Conservation (phyloP, 2,329 filamentous ascomycete genomes). For the Curvularia spicifera region DNA sequence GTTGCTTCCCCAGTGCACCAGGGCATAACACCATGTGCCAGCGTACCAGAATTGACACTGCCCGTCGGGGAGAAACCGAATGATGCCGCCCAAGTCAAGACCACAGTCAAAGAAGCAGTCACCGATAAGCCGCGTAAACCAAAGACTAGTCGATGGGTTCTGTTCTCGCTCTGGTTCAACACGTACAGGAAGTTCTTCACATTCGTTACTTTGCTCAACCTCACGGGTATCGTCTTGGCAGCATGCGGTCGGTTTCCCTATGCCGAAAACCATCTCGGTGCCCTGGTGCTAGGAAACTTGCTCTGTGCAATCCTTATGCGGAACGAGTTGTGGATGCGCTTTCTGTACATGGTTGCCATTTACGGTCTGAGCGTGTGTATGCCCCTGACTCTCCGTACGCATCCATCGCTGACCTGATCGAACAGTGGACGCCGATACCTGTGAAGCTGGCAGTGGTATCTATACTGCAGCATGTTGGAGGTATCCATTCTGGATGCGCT, state of each 20-base stretch:
- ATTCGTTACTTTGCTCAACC: slow-evolving; percentile 40
- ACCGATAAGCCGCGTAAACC: slow-evolving; percentile 22
- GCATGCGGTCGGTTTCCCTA: slow-evolving; percentile 39
- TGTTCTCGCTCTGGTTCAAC: slow-evolving; percentile 46
- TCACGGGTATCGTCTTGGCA: slow-evolving; percentile 39
- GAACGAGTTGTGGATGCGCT: slow-evolving; percentile 44
- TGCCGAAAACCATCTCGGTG: slow-evolving; percentile 43
- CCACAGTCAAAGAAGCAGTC: slow-evolving; percentile 24
- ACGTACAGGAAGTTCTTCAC: slow-evolving; percentile 47
- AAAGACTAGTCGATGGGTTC: slow-evolving; percentile 39
- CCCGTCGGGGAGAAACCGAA: slow-evolving; percentile 25
- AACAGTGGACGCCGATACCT: slow-evolving; percentile 42
- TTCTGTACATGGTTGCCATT: slow-evolving; percentile 42
- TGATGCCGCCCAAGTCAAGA: slow-evolving; percentile 26
- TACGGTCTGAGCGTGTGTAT: slow-evolving; percentile 38
- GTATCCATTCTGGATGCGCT: slow-evolving; percentile 47
- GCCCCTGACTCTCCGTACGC: slow-evolving; percentile 2
- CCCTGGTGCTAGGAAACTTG: slow-evolving; percentile 44
- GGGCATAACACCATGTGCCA: slow-evolving; percentile 43
- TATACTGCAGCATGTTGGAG: slow-evolving; percentile 43
- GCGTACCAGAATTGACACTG: slow-evolving; percentile 40
- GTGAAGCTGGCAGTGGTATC: slow-evolving; percentile 43
- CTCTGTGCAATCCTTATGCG: slow-evolving; percentile 42
- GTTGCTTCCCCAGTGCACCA: slow-evolving; percentile 41
- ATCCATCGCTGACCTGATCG: slow-evolving; percentile 8